Percentiles rank a stretch among this genome's conserved stretches.
Evolutionary conservation across 2,329 filamentous ascomycete genomes (phyloP).

Genomic region (Cadophora gregata): DNA sequence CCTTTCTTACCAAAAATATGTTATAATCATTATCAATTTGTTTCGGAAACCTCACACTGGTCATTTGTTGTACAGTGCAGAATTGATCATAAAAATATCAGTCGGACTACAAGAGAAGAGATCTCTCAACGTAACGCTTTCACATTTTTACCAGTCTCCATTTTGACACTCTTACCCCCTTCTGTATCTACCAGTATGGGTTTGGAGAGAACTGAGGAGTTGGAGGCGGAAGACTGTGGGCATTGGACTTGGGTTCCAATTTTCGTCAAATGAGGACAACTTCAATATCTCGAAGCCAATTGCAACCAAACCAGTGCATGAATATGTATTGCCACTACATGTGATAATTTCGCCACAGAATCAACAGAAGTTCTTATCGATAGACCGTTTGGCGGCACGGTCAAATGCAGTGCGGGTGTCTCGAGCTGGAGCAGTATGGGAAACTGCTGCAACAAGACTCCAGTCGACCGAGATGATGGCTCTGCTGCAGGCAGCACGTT

Average conservation of each 20-base stretch:
- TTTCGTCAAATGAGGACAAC: not conserved
- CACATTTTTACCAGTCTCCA: no score
- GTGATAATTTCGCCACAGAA: not conserved
- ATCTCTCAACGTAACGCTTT: no score
- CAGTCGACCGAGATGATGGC: not conserved
- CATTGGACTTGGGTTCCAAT: constrained; percentile 12
- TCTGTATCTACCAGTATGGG: not conserved
- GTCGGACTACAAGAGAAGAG: no score
- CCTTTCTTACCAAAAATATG: no score
- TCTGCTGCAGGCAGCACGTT: not conserved
- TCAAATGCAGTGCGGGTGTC: not conserved
- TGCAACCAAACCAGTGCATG: not conserved
- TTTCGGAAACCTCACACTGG: no score
- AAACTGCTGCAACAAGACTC: constrained; percentile 7
- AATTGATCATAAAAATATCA: no score
- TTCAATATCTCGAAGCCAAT: not conserved
- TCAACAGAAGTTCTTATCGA: not conserved
- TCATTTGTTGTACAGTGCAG: no score
- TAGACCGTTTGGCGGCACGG: not conserved
- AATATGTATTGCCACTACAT: not conserved
- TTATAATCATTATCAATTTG: no score
- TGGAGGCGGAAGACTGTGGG: not conserved
- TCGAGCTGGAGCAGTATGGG: not conserved
- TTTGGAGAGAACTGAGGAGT: not conserved
- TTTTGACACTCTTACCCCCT: no score